Percentiles rank a stretch among this genome's conserved stretches.
phyloP scores from a whole-genome alignment of 1,139 yeast genomes.

The Scheffersomyces insectosa region DNA sequence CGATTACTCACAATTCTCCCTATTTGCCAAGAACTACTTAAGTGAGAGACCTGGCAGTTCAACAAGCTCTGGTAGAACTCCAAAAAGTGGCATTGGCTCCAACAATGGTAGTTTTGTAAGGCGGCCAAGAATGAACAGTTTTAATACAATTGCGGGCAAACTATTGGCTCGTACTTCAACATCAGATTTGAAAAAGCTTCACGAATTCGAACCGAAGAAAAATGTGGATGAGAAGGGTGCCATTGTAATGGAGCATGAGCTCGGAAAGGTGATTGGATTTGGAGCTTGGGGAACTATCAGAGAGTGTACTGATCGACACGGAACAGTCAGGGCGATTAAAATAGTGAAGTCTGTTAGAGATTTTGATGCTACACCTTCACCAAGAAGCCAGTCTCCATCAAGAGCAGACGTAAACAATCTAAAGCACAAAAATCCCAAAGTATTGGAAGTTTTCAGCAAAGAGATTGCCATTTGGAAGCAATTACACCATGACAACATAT shows the following conservation, averaged over 20 bases:
- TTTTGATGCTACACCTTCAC: conserved; percentile 16
- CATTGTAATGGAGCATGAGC: conserved; percentile 53
- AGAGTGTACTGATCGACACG: conserved; percentile 54
- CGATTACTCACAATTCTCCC: conserved; percentile 50
- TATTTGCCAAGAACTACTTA: conserved; percentile 39
- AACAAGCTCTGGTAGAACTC: conserved; percentile 20
- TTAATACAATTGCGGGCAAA: conserved; percentile 46
- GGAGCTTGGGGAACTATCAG: conserved; percentile 95
- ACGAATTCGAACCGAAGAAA: conserved; percentile 24
- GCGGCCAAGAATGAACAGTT: conserved; percentile 32
- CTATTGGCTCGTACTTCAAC: conserved; percentile 41
- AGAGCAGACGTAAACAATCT: conserved; percentile 4
- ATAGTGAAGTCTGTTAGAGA: conserved; percentile 60
- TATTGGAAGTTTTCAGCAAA: conserved; percentile 55
- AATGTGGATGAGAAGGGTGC: conserved; percentile 65
- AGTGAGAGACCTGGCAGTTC: conserved; percentile 15
- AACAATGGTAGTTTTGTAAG: conserved; percentile 29
- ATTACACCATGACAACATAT: conserved; percentile 62
- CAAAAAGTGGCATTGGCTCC: conserved; percentile 21
- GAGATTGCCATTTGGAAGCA: conserved; percentile 78
- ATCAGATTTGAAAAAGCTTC: conserved; percentile 34
- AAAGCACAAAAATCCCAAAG: conserved; percentile 26
- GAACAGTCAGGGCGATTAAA: conserved; percentile 68
- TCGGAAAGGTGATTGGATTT: conserved; percentile 80
- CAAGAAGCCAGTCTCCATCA: conserved; percentile 9